phyloP scores from a whole-genome alignment of 768 basidiomycete genomes.

The Hydnomerulius pinastri region DNA sequence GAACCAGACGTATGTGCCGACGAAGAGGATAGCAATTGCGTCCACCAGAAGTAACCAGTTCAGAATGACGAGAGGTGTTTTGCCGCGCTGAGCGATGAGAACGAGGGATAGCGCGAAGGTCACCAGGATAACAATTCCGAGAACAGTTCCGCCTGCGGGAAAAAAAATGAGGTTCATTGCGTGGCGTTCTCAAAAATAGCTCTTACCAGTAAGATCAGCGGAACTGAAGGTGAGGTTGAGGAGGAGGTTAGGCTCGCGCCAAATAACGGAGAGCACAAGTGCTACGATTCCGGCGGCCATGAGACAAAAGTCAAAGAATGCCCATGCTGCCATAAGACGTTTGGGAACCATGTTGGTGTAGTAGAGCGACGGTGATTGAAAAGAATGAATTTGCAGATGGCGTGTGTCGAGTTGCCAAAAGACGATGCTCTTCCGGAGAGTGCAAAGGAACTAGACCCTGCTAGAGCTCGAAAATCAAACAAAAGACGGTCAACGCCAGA shows the following conservation, averaged over 20 bases:
- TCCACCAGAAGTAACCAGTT: constrained; percentile 76
- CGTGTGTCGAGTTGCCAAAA: constrained; percentile 16
- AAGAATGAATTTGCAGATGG: constrained; percentile 11
- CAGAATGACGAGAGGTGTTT: constrained; percentile 67
- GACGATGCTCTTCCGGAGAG: constrained; percentile 55
- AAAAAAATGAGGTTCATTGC: not conserved
- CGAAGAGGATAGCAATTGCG: constrained; percentile 55
- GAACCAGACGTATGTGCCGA: constrained; percentile 82
- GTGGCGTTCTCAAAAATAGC: not conserved
- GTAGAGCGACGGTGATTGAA: not conserved
- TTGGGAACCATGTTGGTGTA: constrained; percentile 66
- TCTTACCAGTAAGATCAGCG: constrained; percentile 61
- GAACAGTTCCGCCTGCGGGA: constrained; percentile 60
- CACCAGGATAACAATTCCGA: constrained; percentile 66
- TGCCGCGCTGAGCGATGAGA: constrained; percentile 71
- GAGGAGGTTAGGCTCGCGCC: constrained; percentile 67
- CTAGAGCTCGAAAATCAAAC: constrained; percentile 38
- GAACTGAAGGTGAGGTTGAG: constrained; percentile 69
- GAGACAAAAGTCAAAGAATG: constrained; percentile 66
- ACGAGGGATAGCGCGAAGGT: constrained; percentile 73
- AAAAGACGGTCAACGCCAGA: constrained; percentile 73
- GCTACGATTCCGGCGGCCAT: constrained; percentile 68
- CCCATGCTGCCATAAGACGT: constrained; percentile 71
- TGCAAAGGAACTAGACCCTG: constrained; percentile 42
- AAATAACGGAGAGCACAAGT: constrained; percentile 69